Percentiles rank a stretch among this genome's conserved stretches.
phyloP scores from a whole-genome alignment of 1,284 basidiomycete genomes.

The Marasmius tenuissimus region DNA sequence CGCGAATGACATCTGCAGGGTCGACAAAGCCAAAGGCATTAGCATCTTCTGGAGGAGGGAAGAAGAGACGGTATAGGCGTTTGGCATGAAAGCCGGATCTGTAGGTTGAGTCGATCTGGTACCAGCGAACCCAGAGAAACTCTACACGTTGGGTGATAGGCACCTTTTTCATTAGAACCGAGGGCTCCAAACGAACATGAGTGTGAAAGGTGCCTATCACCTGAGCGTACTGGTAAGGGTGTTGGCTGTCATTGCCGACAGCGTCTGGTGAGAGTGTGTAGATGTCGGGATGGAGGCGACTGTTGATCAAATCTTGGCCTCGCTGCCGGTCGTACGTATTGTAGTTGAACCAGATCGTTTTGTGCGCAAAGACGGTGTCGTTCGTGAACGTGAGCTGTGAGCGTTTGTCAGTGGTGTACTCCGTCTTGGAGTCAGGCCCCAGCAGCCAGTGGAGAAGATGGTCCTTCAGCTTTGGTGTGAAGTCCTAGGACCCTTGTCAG shows the following conservation, averaged over 20 bases:
- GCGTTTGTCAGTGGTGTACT: too few species aligned
- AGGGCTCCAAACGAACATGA: too few species aligned
- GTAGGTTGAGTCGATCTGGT: neutral
- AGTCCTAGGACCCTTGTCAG: neutral
- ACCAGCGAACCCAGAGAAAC: too few species aligned
- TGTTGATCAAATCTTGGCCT: neutral
- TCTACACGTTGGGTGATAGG: too few species aligned
- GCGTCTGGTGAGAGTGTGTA: too few species aligned
- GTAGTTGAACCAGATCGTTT: slow-evolving; percentile 16
- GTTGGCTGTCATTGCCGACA: too few species aligned
- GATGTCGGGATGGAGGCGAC: slow-evolving; percentile 1
- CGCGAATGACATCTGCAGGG: slow-evolving; percentile 22
- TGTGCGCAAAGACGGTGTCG: slow-evolving; percentile 16
- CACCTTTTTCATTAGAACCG: too few species aligned
- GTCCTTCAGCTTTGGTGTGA: slow-evolving; percentile 1
- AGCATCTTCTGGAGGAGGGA: slow-evolving; percentile 13
- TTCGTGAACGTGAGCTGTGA: slow-evolving; percentile 7
- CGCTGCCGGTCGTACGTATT: slow-evolving; percentile 21
- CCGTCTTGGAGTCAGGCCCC: too few species aligned
- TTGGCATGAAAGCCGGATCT: slow-evolving; percentile 13
- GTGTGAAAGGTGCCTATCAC: too few species aligned
- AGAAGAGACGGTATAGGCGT: slow-evolving; percentile 19
- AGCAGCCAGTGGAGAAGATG: too few species aligned
- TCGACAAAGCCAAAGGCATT: slow-evolving; percentile 31
- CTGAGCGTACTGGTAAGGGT: too few species aligned